Base-by-base conservation (phyloP, 2,329 filamentous ascomycete species). In the Cladosporium cucumerinum region DNA sequence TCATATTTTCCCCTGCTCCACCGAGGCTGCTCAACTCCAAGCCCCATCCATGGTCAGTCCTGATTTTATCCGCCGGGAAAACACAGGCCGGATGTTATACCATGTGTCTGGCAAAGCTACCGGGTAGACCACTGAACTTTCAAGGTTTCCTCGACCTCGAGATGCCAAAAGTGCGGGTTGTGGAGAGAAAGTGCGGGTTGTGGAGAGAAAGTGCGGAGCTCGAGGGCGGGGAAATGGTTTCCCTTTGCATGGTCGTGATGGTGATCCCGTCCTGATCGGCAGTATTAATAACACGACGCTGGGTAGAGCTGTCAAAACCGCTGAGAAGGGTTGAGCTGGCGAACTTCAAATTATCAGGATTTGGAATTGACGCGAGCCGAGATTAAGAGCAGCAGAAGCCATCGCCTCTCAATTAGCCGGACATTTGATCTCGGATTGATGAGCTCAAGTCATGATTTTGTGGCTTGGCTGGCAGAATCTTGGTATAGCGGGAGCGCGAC, bases 21-120 rank as follows among this genome's bases (percentile, higher is more conserved):
- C 60, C 49, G 49, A 55, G 60, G 49, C 34, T 46, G 26, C n/a
- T 54, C 36, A 55, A 55, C 48, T 55, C 60, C 46, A 55, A 62
- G 48, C 36, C 23, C 46, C 28, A 30, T 30, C 28, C 28, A 49
- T 32, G 14, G 28, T 16, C 21, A n/a, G 46, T 54, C 1, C 32
- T 43, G 36, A 62, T 62, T 62, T 43, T 62, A 62, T 62, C 60
- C 60, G 60, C 34, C 60, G 60, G 60, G 49, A 62, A 62, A 62
- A 62, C 48, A 61, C 23, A 43, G 34, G 21, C 60, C 60, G 60
- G 60, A 25, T 62, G 49, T 55, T 61, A 23, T 26, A 26, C 28
- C 7, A 30, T 21, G 60, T 62, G 60, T 51, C 60, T 62, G 32
- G 60, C 60, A 62, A 48, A 49, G 48, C 26, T 55, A n/a, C 49